phyloP scores from a whole-genome alignment of 345 rosid genomes.

The Aquilaria malaccensis region DNA sequence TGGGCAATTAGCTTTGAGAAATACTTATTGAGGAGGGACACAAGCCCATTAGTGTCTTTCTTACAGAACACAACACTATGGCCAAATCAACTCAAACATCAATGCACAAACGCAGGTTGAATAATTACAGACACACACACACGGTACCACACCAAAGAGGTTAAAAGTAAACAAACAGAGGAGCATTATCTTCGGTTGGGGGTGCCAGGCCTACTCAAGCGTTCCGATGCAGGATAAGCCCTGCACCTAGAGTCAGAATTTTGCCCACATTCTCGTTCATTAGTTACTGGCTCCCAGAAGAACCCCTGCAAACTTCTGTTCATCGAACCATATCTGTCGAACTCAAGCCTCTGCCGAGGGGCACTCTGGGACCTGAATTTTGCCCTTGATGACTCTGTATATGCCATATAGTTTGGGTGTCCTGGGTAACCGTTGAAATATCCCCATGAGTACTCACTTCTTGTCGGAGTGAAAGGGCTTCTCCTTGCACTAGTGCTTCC shows the following conservation, averaged over 20 bases:
- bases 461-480: slow-evolving; percentile 74
- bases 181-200: slow-evolving; percentile 26
- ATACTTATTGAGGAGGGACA: too few species aligned
- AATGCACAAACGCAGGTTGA: slow-evolving; percentile 2
- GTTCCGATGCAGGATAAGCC: slow-evolving; percentile 25
- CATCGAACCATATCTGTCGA: slow-evolving; percentile 35
- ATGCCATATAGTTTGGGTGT: slow-evolving; percentile 86
- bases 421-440: slow-evolving; percentile 48
- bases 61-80: too few species aligned
- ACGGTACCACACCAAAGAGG: slow-evolving; percentile 12
- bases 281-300: slow-evolving; percentile 26
- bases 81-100: too few species aligned
- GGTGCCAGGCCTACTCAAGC: slow-evolving; percentile 26
- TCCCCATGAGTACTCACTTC: slow-evolving; percentile 74
- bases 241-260: slow-evolving; percentile 29
- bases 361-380: slow-evolving; percentile 88
- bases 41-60: too few species aligned
- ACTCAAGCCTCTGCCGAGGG: slow-evolving; percentile 85
- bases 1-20: too few species aligned
- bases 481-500: slow-evolving; percentile 56
- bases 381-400: slow-evolving; percentile 84
- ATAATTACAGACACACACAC: slow-evolving; percentile 27
- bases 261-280: slow-evolving; percentile 32
- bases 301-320: slow-evolving; percentile 34
- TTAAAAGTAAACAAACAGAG: neutral